These are phyloP conservation scores for Handroanthus guayacan DNA, from an alignment of 257 asterid genomes.

Conservation along the genomic window DNA sequence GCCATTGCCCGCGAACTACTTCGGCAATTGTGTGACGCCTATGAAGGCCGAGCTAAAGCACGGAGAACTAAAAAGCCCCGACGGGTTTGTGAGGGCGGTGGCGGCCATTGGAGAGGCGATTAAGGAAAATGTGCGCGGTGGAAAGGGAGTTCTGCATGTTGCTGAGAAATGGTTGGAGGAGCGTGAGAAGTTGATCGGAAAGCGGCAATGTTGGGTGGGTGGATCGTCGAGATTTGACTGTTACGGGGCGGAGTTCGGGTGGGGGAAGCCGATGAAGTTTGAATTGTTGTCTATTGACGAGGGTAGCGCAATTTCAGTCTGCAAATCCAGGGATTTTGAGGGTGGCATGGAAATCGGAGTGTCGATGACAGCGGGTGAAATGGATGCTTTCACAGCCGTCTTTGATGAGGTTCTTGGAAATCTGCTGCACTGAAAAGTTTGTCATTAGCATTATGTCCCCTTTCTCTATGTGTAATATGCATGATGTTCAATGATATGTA, in stretches of 20 bases:
- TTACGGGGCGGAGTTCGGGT: constrained; percentile 51
- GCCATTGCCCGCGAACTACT: constrained; percentile 50
- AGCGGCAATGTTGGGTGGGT: constrained; percentile 31
- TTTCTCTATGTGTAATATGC: too few relatives aligned
- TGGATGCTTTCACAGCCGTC: constrained; percentile 44
- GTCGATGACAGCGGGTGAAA: constrained; percentile 23
- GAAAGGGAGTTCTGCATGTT: constrained; percentile 33
- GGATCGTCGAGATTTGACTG: constrained; percentile 44
- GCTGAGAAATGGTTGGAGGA: constrained; percentile 36
- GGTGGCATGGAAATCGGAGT: constrained; percentile 52
- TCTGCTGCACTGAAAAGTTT: not conserved
- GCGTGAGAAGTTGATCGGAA: constrained; percentile 2
- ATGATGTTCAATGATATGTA: too few relatives aligned
- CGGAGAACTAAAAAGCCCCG: constrained; percentile 33
- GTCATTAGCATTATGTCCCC: too few relatives aligned
- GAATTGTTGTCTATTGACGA: constrained; percentile 44
- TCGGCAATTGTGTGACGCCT: constrained; percentile 44
- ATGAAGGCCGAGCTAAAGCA: constrained; percentile 12
- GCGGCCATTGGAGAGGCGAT: constrained; percentile 31
- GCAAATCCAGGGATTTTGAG: constrained; percentile 42
- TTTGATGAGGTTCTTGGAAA: constrained; percentile 28
- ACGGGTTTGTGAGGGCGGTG: constrained; percentile 38
- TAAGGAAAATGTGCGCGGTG: constrained; percentile 22
- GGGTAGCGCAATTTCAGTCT: constrained; percentile 33
- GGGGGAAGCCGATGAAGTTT: constrained; percentile 52